Base-by-base conservation (phyloP, 768 basidiomycete genomes). In the Hemileccinum impolitum region DNA sequence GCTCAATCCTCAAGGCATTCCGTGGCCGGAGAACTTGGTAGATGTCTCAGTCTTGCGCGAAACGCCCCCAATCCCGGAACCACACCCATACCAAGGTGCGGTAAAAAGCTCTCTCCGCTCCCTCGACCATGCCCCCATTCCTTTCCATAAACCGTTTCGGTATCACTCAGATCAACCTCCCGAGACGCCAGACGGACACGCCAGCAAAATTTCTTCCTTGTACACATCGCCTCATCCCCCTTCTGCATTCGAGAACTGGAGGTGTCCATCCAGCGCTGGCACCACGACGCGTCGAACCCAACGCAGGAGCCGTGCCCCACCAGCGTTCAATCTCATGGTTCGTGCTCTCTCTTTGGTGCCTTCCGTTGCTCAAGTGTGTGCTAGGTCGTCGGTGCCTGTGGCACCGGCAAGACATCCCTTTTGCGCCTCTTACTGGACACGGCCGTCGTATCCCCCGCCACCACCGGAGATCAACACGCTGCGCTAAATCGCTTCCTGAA, bases 241-340 rank as follows among this genome's bases (percentile, higher is more conserved):
- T 11, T 75, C 81, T 21, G 74, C 81, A 13, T 88, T 87, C 61
- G 83, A 82, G 45, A 78, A 72, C 45, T 74, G 75, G 70, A 78
- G 76, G 63, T 69, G 64, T 41, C 53, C 65, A 4, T 60, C 64
- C 40, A 67, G 60, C 42, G 64, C 64, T 43, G 69, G 73, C 36
- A 62, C 70, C 3, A 56, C 69, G 47, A 71, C 72, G 50, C 78
- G 81, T 56, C 74, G 79, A 48, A 78, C 77, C 56, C 85, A 87
- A 62, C 78, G 84, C 59, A 78, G 85, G 58, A 72, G 74, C 54
- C 78, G 84, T 49, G 67, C 78, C 14, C 77, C 87, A 13, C 86
- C 89, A 6, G 87, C 87, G 3, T 91, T 93, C 72, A 93, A 93
- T 62, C 70, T 93, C 45, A 90, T 92, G 89, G 89, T 89, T 55